phyloP scores from a whole-genome alignment of 1,284 basidiomycete species.

The Microbotryum intermedium region DNA sequence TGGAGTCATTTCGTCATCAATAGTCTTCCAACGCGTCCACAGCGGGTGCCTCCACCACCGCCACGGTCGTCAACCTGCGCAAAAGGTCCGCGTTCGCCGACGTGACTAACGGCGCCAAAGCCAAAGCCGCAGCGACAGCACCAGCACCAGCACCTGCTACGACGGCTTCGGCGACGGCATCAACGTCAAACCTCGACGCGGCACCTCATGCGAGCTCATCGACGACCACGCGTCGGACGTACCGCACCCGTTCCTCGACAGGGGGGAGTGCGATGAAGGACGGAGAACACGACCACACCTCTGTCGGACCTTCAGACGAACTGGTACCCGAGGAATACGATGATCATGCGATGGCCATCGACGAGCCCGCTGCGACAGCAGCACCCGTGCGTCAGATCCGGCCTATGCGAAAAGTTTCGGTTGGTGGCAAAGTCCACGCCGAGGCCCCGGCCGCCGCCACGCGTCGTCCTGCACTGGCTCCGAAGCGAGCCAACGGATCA shows the following conservation, averaged over 20 bases:
- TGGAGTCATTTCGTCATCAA: not conserved
- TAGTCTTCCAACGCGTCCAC: not conserved
- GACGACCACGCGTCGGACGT: conserved; percentile 12
- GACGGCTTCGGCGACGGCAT: too few species aligned
- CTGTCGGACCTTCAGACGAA: too few species aligned
- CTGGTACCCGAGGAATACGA: not conserved
- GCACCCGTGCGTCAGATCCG: conserved; percentile 18
- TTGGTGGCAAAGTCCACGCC: too few species aligned
- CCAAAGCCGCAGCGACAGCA: not conserved
- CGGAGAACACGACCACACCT: not conserved
- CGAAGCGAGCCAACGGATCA: conserved; percentile 15
- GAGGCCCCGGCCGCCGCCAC: not conserved
- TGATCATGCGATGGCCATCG: conserved; percentile 29
- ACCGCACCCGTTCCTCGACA: conserved; percentile 25
- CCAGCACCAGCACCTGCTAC: too few species aligned
- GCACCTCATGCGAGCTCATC: not conserved
- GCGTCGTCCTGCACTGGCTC: conserved; percentile 16
- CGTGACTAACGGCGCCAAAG: conserved; percentile 27
- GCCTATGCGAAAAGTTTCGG: too few species aligned
- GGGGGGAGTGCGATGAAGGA: conserved; percentile 22
- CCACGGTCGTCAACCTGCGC: conserved; percentile 6
- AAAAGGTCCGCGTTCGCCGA: conserved; percentile 25
- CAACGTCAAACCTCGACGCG: too few species aligned
- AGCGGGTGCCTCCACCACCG: not conserved
- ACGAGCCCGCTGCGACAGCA: conserved; percentile 13